Conservation (phyloP, 2,329 filamentous ascomycete genomes). For the Calonectria pteridis region DNA sequence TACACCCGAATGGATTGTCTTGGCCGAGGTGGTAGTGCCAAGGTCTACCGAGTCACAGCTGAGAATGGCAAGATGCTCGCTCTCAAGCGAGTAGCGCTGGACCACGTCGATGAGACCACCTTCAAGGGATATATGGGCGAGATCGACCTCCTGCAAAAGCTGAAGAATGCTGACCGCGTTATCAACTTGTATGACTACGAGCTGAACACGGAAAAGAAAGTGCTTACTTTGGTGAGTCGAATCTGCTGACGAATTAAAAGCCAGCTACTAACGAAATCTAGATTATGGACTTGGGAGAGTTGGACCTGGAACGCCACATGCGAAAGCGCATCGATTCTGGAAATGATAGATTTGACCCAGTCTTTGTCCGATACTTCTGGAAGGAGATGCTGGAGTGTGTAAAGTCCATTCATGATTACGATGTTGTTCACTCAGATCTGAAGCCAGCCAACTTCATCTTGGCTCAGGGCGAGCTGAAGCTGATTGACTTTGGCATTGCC, state of each 20-base stretch:
- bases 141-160: conserved; percentile 87
- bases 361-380: conserved; percentile 98
- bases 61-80: conserved; percentile 98
- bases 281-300: conserved; percentile 98
- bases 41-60: conserved; percentile 96
- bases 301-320: conserved; percentile 90
- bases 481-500: conserved; percentile 99
- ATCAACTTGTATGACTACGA: conserved; percentile 94
- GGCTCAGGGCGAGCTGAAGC: conserved; percentile 88
- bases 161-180: conserved; percentile 88
- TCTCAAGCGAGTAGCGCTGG: conserved; percentile 90
- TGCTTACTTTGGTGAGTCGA: conserved; percentile 81
- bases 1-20: conserved; percentile 93
- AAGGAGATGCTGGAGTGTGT: conserved; percentile 99
- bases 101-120: conserved; percentile 87
- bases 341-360: conserved; percentile 83
- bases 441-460: conserved; percentile 98
- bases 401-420: conserved; percentile 85
- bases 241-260: neutral
- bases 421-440: conserved; percentile 96
- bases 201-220: conserved; percentile 91
- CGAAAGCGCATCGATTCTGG: conserved; percentile 78
- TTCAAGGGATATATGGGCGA: conserved; percentile 93
- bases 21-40: conserved; percentile 91
- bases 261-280: conserved; percentile 51